Percentiles rank a stretch among this genome's conserved stretches.
Conservation (phyloP, 371 early-diverging fungal genomes). For the Coemansia sp. region DNA sequence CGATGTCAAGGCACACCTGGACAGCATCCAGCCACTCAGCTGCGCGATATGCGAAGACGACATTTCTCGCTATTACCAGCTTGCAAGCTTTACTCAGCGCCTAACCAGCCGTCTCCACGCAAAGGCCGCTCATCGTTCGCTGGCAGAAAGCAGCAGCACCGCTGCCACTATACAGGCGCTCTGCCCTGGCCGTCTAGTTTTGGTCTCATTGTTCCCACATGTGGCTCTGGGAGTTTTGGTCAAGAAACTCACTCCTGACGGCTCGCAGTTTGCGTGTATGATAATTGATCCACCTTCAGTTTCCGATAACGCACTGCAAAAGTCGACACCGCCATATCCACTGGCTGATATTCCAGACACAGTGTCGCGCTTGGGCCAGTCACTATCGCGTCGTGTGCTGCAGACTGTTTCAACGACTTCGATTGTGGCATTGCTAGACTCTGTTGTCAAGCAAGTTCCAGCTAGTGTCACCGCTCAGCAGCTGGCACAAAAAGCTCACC, state of each 20-base stretch:
- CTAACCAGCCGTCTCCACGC: constrained; percentile 30
- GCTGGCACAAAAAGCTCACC: background rate
- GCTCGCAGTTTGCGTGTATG: constrained; percentile 38
- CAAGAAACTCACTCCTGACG: constrained; percentile 20
- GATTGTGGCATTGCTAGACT: constrained; percentile 18
- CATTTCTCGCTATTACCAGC: constrained; percentile 18
- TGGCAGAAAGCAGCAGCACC: constrained; percentile 18
- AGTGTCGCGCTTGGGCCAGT: constrained; percentile 10
- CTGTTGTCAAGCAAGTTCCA: constrained; percentile 15
- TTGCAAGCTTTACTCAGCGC: constrained; percentile 30
- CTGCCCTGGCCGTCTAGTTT: constrained; percentile 29
- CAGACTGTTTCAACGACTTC: constrained; percentile 16
- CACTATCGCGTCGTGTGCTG: constrained; percentile 11
- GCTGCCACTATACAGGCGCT: constrained; percentile 22
- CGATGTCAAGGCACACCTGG: constrained; percentile 36
- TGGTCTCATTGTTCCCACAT: constrained; percentile 34
- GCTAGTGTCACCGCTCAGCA: constrained; percentile 5
- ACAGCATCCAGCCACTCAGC: constrained; percentile 60
- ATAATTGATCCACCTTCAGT: constrained; percentile 21
- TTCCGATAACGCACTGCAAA: background rate
- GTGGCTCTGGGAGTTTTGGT: constrained; percentile 23
- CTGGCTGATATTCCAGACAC: constrained; percentile 11
- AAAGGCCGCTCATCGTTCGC: constrained; percentile 31
- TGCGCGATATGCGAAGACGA: constrained; percentile 84
- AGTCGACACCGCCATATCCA: constrained; percentile 30